Percentiles rank a stretch among this genome's conserved stretches.
These are phyloP conservation scores for Madurella mycetomatis DNA, from an alignment of 2,329 filamentous ascomycete genomes.

Conservation along the genomic window DNA sequence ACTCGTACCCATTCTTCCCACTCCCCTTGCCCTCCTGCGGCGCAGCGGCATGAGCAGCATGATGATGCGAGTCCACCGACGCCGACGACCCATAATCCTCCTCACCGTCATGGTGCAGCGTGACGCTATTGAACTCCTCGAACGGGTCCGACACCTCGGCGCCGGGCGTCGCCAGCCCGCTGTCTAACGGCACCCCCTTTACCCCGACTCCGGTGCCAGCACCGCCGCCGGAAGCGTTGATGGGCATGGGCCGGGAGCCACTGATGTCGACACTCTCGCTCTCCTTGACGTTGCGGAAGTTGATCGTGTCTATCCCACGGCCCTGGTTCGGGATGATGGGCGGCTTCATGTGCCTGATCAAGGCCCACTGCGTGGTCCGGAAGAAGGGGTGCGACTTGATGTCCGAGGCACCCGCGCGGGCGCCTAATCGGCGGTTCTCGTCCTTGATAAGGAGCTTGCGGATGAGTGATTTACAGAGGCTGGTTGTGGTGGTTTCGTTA, in stretches of 20 bases:
- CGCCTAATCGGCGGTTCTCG: slow-evolving; percentile 86
- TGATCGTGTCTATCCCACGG: slow-evolving; percentile 86
- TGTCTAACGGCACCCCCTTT: slow-evolving; percentile 83
- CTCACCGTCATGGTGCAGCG: slow-evolving; percentile 92
- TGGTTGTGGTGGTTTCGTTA: slow-evolving; percentile 35
- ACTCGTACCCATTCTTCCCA: slow-evolving; percentile 5
- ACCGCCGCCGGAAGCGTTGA: too few species aligned
- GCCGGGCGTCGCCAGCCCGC: slow-evolving; percentile 77
- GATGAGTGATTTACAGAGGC: slow-evolving; percentile 93
- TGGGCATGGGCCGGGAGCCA: slow-evolving; percentile 46
- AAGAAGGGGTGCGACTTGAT: slow-evolving; percentile 97
- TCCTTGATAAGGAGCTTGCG: slow-evolving; percentile 97
- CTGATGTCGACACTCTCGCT: slow-evolving; percentile 88
- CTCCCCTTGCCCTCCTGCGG: not conserved
- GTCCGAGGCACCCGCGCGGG: slow-evolving; percentile 90
- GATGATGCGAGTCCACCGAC: too few species aligned
- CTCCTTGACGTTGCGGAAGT: slow-evolving; percentile 98
- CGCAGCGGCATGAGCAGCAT: not conserved
- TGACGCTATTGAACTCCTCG: slow-evolving; percentile 98
- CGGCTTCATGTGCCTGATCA: slow-evolving; percentile 96
- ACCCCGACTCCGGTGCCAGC: slow-evolving; percentile 27
- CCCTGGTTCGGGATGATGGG: slow-evolving; percentile 93
- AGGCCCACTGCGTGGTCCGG: slow-evolving; percentile 90
- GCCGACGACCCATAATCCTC: slow-evolving; percentile 44
- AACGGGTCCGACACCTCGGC: slow-evolving; percentile 81